Percentiles rank a stretch among this genome's conserved stretches.
phyloP scores from a whole-genome alignment of 2,329 filamentous ascomycete species.

The Coniochaeta ligniaria region DNA sequence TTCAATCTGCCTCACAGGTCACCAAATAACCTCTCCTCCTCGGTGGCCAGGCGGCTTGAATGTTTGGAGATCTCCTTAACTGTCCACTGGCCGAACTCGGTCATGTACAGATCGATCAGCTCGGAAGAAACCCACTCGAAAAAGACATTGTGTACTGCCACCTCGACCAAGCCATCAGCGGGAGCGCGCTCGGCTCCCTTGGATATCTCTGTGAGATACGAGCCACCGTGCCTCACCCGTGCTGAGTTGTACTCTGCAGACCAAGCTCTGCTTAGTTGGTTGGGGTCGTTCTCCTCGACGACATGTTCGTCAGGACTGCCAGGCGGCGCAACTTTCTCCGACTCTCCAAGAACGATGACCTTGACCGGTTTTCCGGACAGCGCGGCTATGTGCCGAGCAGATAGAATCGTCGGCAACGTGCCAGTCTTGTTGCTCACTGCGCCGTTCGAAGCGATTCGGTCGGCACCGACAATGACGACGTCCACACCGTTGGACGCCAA shows the following conservation, averaged over 20 bases:
- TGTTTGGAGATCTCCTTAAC: constrained; percentile 28
- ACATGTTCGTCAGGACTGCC: constrained; percentile 32
- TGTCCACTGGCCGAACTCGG: constrained; percentile 41
- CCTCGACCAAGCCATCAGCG: constrained; percentile 5
- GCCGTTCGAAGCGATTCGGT: constrained; percentile 49
- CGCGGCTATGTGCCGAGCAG: constrained; percentile 41
- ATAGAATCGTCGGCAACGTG: constrained; percentile 50
- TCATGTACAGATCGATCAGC: constrained; percentile 47
- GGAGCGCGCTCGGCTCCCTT: constrained; percentile 2
- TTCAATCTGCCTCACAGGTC: constrained; percentile 20
- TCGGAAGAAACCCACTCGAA: constrained; percentile 52
- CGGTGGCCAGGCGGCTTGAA: constrained; percentile 26
- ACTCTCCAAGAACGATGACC: constrained; percentile 49
- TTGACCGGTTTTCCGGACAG: constrained; percentile 20
- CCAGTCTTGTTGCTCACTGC: constrained; percentile 63
- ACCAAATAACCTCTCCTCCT: constrained; percentile 34
- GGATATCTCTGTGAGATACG: constrained; percentile 7
- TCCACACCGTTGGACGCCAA: constrained; percentile 44
- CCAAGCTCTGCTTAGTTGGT: constrained; percentile 46
- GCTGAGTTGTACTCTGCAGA: constrained; percentile 14
- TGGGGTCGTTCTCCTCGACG: constrained; percentile 42
- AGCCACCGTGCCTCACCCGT: constrained; percentile 14
- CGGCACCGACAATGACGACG: constrained; percentile 56
- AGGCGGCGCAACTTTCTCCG: constrained; percentile 52
- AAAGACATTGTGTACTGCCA: constrained; percentile 41